Percentiles rank a stretch among this genome's conserved stretches.
Evolutionary conservation across 306 rosid genomes (phyloP).

Genomic region (Vachellia pachyceras): DNA sequence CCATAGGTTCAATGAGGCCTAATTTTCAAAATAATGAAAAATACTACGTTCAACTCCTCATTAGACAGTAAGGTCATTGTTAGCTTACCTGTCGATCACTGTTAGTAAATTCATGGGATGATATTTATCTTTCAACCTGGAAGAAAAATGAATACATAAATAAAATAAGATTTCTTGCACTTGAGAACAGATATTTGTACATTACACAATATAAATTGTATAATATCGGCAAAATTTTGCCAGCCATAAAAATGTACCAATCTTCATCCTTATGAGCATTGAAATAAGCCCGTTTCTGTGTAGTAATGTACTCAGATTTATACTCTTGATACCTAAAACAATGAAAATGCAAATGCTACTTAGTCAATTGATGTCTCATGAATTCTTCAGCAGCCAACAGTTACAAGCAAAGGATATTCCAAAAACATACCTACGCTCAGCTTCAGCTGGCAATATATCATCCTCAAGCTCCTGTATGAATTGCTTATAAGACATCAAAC

Average conservation of each 20-base stretch:
- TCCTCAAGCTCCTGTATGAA: constrained; percentile 99
- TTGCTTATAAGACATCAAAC: constrained; percentile 95
- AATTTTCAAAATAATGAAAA: not conserved
- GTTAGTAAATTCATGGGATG: constrained; percentile 91
- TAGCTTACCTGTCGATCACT: constrained; percentile 83
- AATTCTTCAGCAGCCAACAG: not conserved
- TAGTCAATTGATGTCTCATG: constrained; percentile 15
- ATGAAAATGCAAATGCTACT: constrained; percentile 20
- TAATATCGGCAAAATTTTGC: constrained; percentile 25
- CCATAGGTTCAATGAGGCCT: not conserved
- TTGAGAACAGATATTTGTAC: constrained; percentile 2
- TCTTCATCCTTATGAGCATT: constrained; percentile 94
- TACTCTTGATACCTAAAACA: constrained; percentile 90
- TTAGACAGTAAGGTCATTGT: constrained; percentile 22
- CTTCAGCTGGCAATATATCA: constrained; percentile 93
- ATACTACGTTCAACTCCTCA: constrained; percentile 13
- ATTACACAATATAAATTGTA: constrained; percentile 21
- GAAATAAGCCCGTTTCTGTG: constrained; percentile 89
- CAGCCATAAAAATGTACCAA: constrained; percentile 54
- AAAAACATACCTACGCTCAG: constrained; percentile 83
- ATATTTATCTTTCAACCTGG: constrained; percentile 94
- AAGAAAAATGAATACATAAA: constrained; percentile 39
- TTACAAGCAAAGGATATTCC: constrained; percentile 26
- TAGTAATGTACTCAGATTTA: constrained; percentile 89
- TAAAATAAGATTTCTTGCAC: constrained; percentile 22